Evolutionary conservation across 1,284 basidiomycete species (phyloP).

Genomic region (Wallemia mellicola): DNA sequence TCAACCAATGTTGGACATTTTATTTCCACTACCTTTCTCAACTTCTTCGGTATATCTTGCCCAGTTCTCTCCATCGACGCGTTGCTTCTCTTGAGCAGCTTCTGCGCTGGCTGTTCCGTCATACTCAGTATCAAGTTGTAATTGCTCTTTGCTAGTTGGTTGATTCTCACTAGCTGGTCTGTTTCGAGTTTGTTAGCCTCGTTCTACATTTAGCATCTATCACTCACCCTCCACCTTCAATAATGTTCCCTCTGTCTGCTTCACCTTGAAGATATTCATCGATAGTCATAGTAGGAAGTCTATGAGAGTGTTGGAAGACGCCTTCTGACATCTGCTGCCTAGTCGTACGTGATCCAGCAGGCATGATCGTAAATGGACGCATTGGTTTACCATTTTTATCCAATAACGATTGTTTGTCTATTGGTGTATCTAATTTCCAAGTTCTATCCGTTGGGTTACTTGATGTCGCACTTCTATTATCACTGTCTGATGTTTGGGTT

Average conservation of each 20-base stretch:
- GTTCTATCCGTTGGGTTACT: constrained; percentile 20
- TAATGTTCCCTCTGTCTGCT: constrained; percentile 48
- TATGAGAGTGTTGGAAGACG: constrained; percentile 62
- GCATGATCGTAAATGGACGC: constrained; percentile 25
- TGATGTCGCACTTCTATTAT: constrained; percentile 10
- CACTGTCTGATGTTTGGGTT: constrained; percentile 12
- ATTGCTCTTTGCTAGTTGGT: constrained; percentile 43
- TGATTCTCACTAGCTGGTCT: constrained; percentile 36
- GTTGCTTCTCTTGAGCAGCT: constrained; percentile 40
- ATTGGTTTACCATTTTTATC: constrained; percentile 30
- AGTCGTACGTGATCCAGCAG: constrained; percentile 29
- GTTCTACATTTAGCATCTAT: background rate
- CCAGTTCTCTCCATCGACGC: constrained; percentile 62
- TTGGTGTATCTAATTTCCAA: constrained; percentile 47
- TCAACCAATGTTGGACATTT: constrained; percentile 25
- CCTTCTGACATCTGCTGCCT: constrained; percentile 38
- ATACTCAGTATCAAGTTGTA: constrained; percentile 44
- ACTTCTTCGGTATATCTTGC: constrained; percentile 49
- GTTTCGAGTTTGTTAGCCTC: constrained; percentile 4
- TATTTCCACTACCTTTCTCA: constrained; percentile 61
- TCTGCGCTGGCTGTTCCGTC: constrained; percentile 45
- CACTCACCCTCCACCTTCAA: constrained; percentile 57
- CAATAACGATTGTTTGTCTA: constrained; percentile 35
- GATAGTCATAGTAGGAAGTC: constrained; percentile 79
- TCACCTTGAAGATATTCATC: constrained; percentile 86